Conservation (phyloP, 1,284 basidiomycete genomes). For the Pseudomicrostroma phylloplanum region DNA sequence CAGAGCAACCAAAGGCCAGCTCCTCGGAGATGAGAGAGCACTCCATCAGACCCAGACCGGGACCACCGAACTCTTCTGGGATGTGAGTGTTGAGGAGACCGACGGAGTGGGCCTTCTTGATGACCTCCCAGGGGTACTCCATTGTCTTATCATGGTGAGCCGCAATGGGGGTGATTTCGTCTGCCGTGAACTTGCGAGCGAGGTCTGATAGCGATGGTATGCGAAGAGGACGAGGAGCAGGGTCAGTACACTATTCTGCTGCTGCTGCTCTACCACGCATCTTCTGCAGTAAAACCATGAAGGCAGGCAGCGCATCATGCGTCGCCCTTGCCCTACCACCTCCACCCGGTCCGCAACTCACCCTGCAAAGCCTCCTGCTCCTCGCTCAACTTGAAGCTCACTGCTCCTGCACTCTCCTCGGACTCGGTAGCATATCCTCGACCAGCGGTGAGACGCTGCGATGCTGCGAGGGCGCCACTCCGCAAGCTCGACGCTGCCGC, state of each 20-base stretch:
- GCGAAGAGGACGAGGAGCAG: background rate
- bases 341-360: constrained; percentile 11
- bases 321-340: background rate
- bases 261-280: background rate
- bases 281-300: background rate
- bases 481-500: too few species aligned
- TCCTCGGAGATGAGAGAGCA: constrained; percentile 56
- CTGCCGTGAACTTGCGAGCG: constrained; percentile 54
- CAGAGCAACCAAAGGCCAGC: constrained; percentile 57
- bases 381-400: constrained; percentile 47
- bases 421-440: constrained; percentile 7
- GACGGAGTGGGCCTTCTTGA: constrained; percentile 56
- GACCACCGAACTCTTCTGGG: constrained; percentile 56
- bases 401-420: constrained; percentile 6
- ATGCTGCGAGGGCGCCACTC: constrained; percentile 63
- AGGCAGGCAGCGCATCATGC: background rate
- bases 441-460: constrained; percentile 55
- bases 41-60: constrained; percentile 55
- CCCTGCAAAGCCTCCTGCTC: constrained; percentile 51
- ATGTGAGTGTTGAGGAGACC: constrained; percentile 52
- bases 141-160: constrained; percentile 50
- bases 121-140: constrained; percentile 56
- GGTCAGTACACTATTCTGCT: background rate
- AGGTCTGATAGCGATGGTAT: constrained; percentile 49
- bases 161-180: constrained; percentile 56